Evolutionary conservation across 139 green algal species (phyloP).

Genomic region (Micromonas commoda): DNA sequence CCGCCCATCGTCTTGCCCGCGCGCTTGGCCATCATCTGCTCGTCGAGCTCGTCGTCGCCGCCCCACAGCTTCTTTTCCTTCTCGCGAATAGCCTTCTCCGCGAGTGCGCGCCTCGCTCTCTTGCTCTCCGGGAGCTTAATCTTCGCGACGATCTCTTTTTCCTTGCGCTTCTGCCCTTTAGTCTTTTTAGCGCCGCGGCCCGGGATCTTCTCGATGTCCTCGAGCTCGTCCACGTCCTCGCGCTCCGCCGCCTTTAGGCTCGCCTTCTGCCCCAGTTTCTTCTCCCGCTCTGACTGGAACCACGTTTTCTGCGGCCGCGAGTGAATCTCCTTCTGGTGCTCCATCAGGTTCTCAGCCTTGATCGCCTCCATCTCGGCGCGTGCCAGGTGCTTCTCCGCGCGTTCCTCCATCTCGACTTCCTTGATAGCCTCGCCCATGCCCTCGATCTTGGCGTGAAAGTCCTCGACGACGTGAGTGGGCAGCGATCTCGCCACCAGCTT

Average conservation of each 20-base stretch:
- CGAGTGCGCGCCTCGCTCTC: background rate
- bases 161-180: background rate
- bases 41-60: background rate
- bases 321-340: slow-evolving; percentile 87
- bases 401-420: slow-evolving; percentile 39
- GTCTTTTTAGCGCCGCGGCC: background rate
- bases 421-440: slow-evolving; percentile 52
- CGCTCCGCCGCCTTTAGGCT: slow-evolving; percentile 36
- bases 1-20: background rate
- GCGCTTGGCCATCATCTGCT: background rate
- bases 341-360: slow-evolving; percentile 76
- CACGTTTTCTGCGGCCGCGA: slow-evolving; percentile 78
- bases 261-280: slow-evolving; percentile 34
- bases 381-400: slow-evolving; percentile 36
- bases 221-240: slow-evolving; percentile 8
- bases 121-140: background rate
- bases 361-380: slow-evolving; percentile 91
- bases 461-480: slow-evolving; percentile 42
- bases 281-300: slow-evolving; percentile 65
- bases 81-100: background rate
- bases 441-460: slow-evolving; percentile 62
- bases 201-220: background rate
- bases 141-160: background rate
- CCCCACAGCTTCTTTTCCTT: background rate
- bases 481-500: slow-evolving; percentile 64